Evolutionary conservation across 1,139 yeast species (phyloP).

Genomic region (Protomyces inouyei): DNA sequence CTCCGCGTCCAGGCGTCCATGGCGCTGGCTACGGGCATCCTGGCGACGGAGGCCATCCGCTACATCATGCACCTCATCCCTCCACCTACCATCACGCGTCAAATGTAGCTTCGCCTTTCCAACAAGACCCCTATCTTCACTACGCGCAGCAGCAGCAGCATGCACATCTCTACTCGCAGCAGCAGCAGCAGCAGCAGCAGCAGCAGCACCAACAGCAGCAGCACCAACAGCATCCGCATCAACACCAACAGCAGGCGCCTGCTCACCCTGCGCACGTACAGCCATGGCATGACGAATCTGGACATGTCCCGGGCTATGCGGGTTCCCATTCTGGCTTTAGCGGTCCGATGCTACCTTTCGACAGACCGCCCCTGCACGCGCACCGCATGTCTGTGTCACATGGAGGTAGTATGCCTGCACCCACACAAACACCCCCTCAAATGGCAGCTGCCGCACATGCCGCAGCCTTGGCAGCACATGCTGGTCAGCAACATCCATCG

Average conservation of each 20-base stretch:
- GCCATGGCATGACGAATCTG: not conserved
- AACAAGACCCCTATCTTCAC: not conserved
- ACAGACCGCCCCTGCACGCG: not conserved
- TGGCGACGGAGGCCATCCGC: not conserved
- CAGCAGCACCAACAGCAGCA: not conserved
- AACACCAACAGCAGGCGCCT: not conserved
- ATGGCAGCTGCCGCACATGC: conserved; percentile 1
- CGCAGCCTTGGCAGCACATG: not conserved
- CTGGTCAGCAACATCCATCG: not conserved
- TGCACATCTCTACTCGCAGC: not conserved
- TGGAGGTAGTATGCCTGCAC: not conserved
- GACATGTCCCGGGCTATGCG: not conserved
- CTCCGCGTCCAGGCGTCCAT: not conserved
- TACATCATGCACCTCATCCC: not conserved
- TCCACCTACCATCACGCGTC: not conserved
- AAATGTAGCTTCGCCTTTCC: not conserved
- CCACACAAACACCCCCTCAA: not conserved
- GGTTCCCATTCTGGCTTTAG: not conserved
- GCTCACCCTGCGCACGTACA: not conserved
- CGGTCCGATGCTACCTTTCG: not conserved
- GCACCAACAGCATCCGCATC: not conserved
- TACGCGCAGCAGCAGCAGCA: not conserved
- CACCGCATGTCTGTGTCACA: not conserved
- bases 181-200: not conserved
- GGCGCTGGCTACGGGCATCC: not conserved